Evolutionary conservation across 2,329 filamentous ascomycete species (phyloP), one percentile per base, ranked within the genome.

Genomic region (Penicillium sp.): DNA sequence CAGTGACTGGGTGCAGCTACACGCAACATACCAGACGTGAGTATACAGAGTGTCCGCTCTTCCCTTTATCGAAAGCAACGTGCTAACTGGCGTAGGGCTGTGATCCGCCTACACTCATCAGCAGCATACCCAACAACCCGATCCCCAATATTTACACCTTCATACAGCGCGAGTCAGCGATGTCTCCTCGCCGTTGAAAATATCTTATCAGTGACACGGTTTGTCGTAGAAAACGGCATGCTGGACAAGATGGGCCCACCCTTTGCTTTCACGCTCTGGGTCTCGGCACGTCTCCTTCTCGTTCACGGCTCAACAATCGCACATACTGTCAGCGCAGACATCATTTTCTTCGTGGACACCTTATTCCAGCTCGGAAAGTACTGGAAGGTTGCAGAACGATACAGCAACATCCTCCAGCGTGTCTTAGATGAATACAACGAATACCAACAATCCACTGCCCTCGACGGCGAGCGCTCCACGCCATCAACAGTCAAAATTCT

Each of bases 181-280:
- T 96, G 92, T 66, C 85, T 92, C 55, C 83, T 83, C 3, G 92
- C 92, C 1, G 92, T 95, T 9, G 88, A 92, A 67, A 89, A 89
- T 65, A 90, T 96, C 54, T 85, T 88, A 36, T 85, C 88, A 0
- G 80, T 96, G 1, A 88, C 87, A 56, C 87, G 89, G 57, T 92
- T 91, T 65, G 90, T 95, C 11, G 83, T 89, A 27, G 84, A 84
- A 56, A 88, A 90, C 63, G 82, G 82, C 48, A 83, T 96, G 70
- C 79, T 96, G 18, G 81, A 85, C 46, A 92, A 92, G 69, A 83
- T 96, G 14, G 92, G 92, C 0, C 92, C 92, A 0, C 92, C 91
- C 0, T 96, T 96, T 69, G 92, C 92, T 3, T 97, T 96, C 68
- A 92, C 90, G 0, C 79, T 96, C 1, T 96, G 92, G 92, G 92